phyloP scores from a whole-genome alignment of 805 yeast species.

The Myxozyma nipponensis region DNA sequence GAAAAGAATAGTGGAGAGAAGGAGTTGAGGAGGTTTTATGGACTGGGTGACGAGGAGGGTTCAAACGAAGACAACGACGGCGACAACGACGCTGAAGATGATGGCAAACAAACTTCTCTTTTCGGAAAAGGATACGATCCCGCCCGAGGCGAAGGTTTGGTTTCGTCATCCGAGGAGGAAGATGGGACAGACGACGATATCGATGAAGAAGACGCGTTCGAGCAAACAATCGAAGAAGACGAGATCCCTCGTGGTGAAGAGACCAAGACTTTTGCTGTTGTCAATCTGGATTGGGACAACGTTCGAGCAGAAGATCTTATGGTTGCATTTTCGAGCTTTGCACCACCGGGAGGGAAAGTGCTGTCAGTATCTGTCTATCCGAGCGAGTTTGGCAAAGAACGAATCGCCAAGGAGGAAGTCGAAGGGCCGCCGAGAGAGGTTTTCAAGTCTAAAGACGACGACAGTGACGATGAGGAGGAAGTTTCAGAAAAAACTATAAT shows the following conservation, averaged over 20 bases:
- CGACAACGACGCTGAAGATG: slow-evolving; percentile 23
- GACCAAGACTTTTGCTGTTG: slow-evolving; percentile 76
- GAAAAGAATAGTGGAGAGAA: slow-evolving; percentile 43
- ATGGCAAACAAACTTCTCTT: not conserved
- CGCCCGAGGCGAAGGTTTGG: slow-evolving; percentile 40
- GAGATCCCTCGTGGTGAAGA: slow-evolving; percentile 88
- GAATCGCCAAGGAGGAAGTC: slow-evolving; percentile 80
- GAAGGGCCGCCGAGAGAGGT: slow-evolving; percentile 92
- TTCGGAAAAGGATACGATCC: slow-evolving; percentile 32
- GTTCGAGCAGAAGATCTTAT: slow-evolving; percentile 79
- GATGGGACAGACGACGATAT: slow-evolving; percentile 35
- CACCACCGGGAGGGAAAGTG: slow-evolving; percentile 70
- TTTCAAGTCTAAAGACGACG: slow-evolving; percentile 47
- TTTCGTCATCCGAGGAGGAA: slow-evolving; percentile 29
- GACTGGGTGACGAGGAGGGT: slow-evolving; percentile 43
- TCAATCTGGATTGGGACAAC: slow-evolving; percentile 96
- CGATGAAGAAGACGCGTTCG: slow-evolving; percentile 26
- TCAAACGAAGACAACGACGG: slow-evolving; percentile 28
- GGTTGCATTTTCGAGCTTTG: slow-evolving; percentile 84
- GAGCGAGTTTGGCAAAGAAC: slow-evolving; percentile 88
- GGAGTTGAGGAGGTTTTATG: slow-evolving; percentile 65
- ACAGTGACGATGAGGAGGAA: slow-evolving; percentile 45
- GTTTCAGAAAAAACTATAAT: slow-evolving; percentile 66
- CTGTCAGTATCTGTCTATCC: slow-evolving; percentile 71
- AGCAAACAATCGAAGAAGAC: slow-evolving; percentile 45